Conservation (phyloP, 768 basidiomycete species). For the Neoboletus magnificus region DNA sequence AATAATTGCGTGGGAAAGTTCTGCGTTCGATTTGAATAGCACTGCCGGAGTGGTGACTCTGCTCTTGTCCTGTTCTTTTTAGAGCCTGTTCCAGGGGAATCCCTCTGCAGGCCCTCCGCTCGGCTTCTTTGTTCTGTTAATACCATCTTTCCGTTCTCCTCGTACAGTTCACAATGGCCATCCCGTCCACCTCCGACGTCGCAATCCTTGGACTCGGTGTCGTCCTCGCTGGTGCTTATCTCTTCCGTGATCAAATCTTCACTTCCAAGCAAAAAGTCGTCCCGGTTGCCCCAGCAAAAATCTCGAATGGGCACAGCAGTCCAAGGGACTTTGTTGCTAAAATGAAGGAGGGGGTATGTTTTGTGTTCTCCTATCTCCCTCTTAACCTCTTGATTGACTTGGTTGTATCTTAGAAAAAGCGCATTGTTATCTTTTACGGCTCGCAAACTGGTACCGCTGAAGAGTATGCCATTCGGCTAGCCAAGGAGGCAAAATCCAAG, state of each 20-base stretch:
- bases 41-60: neutral
- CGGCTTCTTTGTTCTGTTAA: neutral
- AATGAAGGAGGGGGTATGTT: slow-evolving; percentile 86
- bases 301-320: slow-evolving; percentile 68
- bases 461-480: slow-evolving; percentile 95
- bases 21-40: slow-evolving; percentile 38
- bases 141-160: neutral
- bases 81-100: neutral
- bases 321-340: slow-evolving; percentile 93
- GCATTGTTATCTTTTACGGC: slow-evolving; percentile 95
- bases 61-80: slow-evolving; percentile 16
- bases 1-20: slow-evolving; percentile 36
- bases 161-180: slow-evolving; percentile 44
- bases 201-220: slow-evolving; percentile 71
- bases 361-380: neutral
- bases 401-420: slow-evolving; percentile 72
- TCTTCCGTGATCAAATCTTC: slow-evolving; percentile 82
- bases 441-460: slow-evolving; percentile 99
- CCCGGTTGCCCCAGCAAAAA: slow-evolving; percentile 43
- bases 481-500: slow-evolving; percentile 96
- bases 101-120: neutral
- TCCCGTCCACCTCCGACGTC: slow-evolving; percentile 67
- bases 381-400: slow-evolving; percentile 3
- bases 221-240: slow-evolving; percentile 70
- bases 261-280: slow-evolving; percentile 58